A percentile compares a stretch with the other conserved stretches of the same genome.
phyloP scores from a whole-genome alignment of 306 rosid species.

The Dryas drummondii region DNA sequence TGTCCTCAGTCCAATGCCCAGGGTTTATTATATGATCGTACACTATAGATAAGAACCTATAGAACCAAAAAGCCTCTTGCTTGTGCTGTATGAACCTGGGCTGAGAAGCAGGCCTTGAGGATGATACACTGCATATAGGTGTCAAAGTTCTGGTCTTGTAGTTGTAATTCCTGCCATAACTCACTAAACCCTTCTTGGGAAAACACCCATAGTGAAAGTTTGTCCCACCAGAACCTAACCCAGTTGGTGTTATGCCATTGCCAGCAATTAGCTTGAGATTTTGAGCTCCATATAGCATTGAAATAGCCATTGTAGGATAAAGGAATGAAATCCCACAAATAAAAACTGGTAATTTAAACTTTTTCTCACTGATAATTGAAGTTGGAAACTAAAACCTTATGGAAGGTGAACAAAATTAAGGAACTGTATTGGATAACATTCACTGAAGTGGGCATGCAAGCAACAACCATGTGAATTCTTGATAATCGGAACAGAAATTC shows the following conservation, averaged over 20 bases:
- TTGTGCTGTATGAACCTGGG: conserved; percentile 95
- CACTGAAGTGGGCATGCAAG: not conserved
- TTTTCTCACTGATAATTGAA: not conserved
- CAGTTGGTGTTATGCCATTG: conserved; percentile 42
- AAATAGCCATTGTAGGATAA: conserved; percentile 54
- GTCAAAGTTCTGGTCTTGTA: conserved; percentile 20
- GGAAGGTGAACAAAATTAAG: not conserved
- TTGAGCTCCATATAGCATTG: conserved; percentile 68
- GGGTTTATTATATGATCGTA: conserved; percentile 88
- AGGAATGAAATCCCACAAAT: conserved; percentile 13
- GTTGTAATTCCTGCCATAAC: conserved; percentile 33
- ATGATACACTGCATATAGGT: conserved; percentile 60
- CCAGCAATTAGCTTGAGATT: conserved; percentile 42
- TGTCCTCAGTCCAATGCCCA: conserved; percentile 95
- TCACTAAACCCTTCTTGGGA: conserved; percentile 35
- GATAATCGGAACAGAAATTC: not conserved
- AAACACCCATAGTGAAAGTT: conserved; percentile 35
- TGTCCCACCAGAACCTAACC: conserved; percentile 43
- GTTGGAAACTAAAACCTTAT: not conserved
- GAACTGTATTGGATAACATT: not conserved
- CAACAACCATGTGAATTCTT: not conserved
- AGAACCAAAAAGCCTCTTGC: conserved; percentile 95
- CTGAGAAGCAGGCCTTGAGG: conserved; percentile 78
- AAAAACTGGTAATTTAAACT: conserved; percentile 7
- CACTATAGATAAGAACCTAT: conserved; percentile 81